phyloP scores from a whole-genome alignment of 345 rosid species.

The Leavenworthia alabamica region DNA sequence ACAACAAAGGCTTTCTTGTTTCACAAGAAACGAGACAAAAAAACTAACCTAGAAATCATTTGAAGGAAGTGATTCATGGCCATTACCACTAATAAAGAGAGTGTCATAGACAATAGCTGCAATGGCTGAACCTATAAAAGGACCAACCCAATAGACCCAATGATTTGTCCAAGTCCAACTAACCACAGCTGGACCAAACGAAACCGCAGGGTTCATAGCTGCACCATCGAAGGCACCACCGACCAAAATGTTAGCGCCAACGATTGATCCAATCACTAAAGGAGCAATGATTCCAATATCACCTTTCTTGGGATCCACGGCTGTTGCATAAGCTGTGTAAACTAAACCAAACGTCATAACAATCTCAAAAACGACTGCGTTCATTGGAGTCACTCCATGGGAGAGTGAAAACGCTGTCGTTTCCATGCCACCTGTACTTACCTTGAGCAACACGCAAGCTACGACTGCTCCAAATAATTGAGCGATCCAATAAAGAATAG shows the following conservation, averaged over 20 bases:
- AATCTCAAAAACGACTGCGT: constrained; percentile 78
- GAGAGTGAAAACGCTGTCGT: constrained; percentile 65
- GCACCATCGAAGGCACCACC: constrained; percentile 94
- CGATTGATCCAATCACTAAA: constrained; percentile 78
- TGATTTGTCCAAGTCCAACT: constrained; percentile 92
- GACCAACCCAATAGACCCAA: constrained; percentile 96
- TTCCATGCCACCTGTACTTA: constrained; percentile 61
- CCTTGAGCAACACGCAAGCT: constrained; percentile 75
- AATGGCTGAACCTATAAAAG: constrained; percentile 62
- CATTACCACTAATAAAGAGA: constrained; percentile 46
- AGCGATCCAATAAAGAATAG: constrained; percentile 71
- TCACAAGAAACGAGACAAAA: background rate
- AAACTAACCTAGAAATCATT: constrained; percentile 38
- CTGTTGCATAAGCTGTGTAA: constrained; percentile 86
- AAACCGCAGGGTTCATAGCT: constrained; percentile 92
- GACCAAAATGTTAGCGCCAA: constrained; percentile 85
- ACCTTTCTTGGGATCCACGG: constrained; percentile 88
- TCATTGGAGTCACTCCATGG: constrained; percentile 58
- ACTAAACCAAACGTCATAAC: constrained; percentile 94
- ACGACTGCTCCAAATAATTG: constrained; percentile 69
- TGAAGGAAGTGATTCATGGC: constrained; percentile 65
- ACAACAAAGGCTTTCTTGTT: constrained; percentile 12
- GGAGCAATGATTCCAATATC: constrained; percentile 77
- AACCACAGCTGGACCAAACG: constrained; percentile 91
- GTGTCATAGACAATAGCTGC: constrained; percentile 62